Evolutionary conservation across 2,329 filamentous ascomycete species (phyloP), one percentile per base, ranked within the genome.

Genomic region (Emmonsia crescens): DNA sequence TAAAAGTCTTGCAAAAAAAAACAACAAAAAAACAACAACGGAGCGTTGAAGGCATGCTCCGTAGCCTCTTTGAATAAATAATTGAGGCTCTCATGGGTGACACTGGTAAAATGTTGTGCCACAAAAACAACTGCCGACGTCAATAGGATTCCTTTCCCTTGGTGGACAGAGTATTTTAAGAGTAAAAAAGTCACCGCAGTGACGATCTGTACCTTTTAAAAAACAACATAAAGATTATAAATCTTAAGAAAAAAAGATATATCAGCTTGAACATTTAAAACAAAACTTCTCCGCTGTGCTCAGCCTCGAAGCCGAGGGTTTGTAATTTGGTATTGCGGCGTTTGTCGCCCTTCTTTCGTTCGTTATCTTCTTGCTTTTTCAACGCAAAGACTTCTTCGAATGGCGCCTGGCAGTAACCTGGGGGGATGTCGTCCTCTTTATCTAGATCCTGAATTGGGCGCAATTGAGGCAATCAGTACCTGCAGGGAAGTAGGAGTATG

Each of bases 401-500:
- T 0, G 89, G 82, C 1, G 85, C 91, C 65, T 80, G 79, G 67
- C 82, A 79, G 68, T 88, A 91, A 38, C 86, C 85, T 4, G 80
- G 74, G 0, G 90, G 91, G 16, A 91, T 82, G 62, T 95, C 87
- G 74, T 99, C 94, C 75, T 99, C 94, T 71, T 89, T 91, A 79
- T 99, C 94, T 29, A 99, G 84, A 74, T 99, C 94, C 81, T 83
- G 65, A n/a, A 62, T 57, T 49, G 40, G 40, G 33, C 31, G 5
- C 24, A 46, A 60, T 12, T 16, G 12, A 16, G 12, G 5, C 19
- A 24, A 21, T 57, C 38, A 57, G 38, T 44, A 42, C 5, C 24
- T 27, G 21, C 8, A 3, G 8, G 54, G 33, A 14, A 36, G 21
- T 6, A n/a, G 3, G 44, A 9, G 21, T 16, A 12, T 2, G 14